A percentile compares a stretch with the other conserved stretches of the same genome.
Conservation (phyloP, 2,329 filamentous ascomycete species). For the Microsporum canis region DNA sequence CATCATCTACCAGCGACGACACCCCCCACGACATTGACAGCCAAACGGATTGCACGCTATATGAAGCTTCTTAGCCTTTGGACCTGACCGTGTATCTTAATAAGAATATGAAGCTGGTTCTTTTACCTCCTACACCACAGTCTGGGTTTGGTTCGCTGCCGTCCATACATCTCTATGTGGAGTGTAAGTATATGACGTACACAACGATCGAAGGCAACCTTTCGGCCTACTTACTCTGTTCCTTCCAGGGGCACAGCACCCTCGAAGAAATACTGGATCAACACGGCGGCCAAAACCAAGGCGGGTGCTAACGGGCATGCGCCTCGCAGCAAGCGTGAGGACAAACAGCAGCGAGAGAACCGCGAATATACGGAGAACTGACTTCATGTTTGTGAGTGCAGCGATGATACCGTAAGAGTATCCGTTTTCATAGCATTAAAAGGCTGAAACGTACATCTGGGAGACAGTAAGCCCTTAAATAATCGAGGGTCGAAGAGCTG, state of each 20-base stretch:
- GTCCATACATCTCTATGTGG: background rate
- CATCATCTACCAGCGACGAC: background rate
- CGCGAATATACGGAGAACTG: background rate
- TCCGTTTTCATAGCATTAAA: background rate
- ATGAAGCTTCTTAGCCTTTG: background rate
- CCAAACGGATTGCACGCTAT: slow-evolving; percentile 1
- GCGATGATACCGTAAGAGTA: background rate
- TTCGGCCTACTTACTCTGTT: background rate
- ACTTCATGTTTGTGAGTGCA: background rate
- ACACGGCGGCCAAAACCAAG: background rate
- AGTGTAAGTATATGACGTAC: background rate
- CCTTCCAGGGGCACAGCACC: background rate
- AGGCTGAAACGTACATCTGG: background rate
- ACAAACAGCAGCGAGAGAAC: background rate
- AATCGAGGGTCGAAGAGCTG: background rate
- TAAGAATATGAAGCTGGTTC: background rate
- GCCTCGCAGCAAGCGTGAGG: background rate
- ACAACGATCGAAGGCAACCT: background rate
- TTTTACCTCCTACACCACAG: background rate
- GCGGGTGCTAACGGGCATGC: background rate
- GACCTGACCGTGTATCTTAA: background rate
- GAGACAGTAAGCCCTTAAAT: background rate
- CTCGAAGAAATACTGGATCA: background rate
- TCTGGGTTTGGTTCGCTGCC: background rate
- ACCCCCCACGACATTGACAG: background rate